Base-by-base conservation (phyloP, 2,329 filamentous ascomycete genomes). In the Cladobotryum protrusum region DNA sequence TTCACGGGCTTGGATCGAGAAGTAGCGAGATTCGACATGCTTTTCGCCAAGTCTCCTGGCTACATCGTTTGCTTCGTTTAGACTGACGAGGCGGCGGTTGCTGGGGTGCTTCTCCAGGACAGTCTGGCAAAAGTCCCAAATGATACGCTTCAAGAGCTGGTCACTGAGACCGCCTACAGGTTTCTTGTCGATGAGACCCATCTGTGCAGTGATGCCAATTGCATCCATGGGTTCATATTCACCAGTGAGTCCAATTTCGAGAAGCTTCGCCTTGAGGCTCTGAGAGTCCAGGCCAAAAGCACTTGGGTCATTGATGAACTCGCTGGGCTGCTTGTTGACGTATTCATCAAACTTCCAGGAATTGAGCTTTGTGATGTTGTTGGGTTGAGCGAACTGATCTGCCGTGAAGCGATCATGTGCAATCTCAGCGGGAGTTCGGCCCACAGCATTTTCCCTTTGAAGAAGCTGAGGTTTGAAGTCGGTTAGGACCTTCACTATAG, bases 391-490 rank as follows among this genome's bases (percentile, higher is more conserved):
- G n/a, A 74, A 65, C 40, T 66, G 65, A 7, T 62, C 58, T 7
- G 68, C 65, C 2, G 78, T 67, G 52, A 76, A 75, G 1, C 66
- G 64, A 47, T 86, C 82, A 45, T 79, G 71, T 0, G 83, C 81
- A 44, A 87, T 67, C 58, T 93, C 87, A 24, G 77, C 73, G 0
- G 88, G 85, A 0, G 87, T 93, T 14, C 79, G 76, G 2, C 89
- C 89, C 0, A 86, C 86, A 0, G 86, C 81, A 57, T 91, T 91
- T 63, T 93, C 89, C 18, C 83, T 78, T 57, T 79, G 76, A 0
- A 89, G 68, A 2, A 90, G 71, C 20, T 74, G 72, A 0, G 84
- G 79, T 15, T 78, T 73, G 56, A 70, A 70, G 9, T 77, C 68
- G 11, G 90, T 66, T 3, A 87, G 59, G 3, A 70, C 59, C 13